phyloP scores from a whole-genome alignment of 1,284 basidiomycete genomes.

The Cryptococcus amylolentus region DNA sequence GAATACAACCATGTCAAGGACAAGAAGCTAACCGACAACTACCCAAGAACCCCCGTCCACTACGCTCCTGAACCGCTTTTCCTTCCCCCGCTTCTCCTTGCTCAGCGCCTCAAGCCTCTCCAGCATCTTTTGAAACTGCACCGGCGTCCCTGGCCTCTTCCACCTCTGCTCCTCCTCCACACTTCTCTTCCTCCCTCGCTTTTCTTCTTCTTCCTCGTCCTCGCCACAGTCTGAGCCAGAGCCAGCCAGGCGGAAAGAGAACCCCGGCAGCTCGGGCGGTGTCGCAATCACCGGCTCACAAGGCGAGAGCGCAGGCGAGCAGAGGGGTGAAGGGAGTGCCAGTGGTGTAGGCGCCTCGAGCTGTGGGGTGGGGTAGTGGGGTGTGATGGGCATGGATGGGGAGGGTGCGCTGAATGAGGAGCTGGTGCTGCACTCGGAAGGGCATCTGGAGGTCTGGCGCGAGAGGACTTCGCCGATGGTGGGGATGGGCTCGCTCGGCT shows the following conservation, averaged over 20 bases:
- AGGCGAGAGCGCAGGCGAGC: not conserved
- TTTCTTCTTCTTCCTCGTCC: slow-evolving; percentile 1
- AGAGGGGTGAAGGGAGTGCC: slow-evolving; percentile 2
- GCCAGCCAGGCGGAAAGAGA: slow-evolving; percentile 1
- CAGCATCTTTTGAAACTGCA: not conserved
- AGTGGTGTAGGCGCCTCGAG: not conserved
- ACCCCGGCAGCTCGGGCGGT: no score
- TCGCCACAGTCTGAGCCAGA: not conserved
- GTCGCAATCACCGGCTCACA: no score
- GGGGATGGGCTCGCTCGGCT: not conserved
- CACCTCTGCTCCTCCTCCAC: not conserved
- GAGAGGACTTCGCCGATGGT: not conserved
- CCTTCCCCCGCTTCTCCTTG: not conserved
- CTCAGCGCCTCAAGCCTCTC: not conserved
- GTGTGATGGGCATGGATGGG: not conserved
- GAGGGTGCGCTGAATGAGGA: not conserved
- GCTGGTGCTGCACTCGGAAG: not conserved
- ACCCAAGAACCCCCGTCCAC: slow-evolving; percentile 17
- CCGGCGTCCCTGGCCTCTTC: not conserved
- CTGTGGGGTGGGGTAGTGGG: not conserved
- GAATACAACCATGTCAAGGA: not conserved
- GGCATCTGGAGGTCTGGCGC: not conserved
- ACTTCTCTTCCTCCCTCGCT: not conserved
- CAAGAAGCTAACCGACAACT: slow-evolving; percentile 6
- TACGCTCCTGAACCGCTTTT: slow-evolving; percentile 7